Evolutionary conservation across 1,284 basidiomycete genomes (phyloP).

Genomic region (Naganishia albida): DNA sequence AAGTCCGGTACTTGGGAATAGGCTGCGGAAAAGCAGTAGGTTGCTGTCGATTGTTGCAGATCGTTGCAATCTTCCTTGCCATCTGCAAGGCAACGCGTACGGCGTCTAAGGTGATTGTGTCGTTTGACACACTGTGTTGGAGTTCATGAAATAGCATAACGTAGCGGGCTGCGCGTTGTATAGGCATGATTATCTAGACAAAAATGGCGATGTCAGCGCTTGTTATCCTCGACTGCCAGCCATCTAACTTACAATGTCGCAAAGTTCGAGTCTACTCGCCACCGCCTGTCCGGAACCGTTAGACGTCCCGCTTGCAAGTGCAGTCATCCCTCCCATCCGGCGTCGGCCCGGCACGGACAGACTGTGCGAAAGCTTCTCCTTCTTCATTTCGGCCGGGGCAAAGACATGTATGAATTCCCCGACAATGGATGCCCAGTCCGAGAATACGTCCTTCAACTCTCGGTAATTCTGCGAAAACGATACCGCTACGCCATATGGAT

Average conservation of each 20-base stretch:
- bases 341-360: background rate
- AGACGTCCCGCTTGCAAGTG: background rate
- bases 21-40: background rate
- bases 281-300: background rate
- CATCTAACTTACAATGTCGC: background rate
- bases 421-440: slow-evolving; percentile 9
- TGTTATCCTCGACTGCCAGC: no score
- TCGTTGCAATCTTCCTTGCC: background rate
- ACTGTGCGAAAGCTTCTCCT: background rate
- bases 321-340: background rate
- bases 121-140: slow-evolving; percentile 2
- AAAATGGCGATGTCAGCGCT: background rate
- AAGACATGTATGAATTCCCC: background rate
- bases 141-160: slow-evolving; percentile 14
- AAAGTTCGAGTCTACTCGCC: background rate
- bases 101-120: slow-evolving; percentile 3
- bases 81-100: slow-evolving; percentile 3
- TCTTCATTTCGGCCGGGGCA: background rate
- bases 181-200: slow-evolving; percentile 17
- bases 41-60: slow-evolving; percentile 16
- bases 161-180: slow-evolving; percentile 9
- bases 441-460: slow-evolving; percentile 1
- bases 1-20: background rate
- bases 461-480: background rate
- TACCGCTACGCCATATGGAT: slow-evolving; percentile 5